phyloP scores from a whole-genome alignment of 2,329 filamentous ascomycete species.

The Davidsoniella australis region DNA sequence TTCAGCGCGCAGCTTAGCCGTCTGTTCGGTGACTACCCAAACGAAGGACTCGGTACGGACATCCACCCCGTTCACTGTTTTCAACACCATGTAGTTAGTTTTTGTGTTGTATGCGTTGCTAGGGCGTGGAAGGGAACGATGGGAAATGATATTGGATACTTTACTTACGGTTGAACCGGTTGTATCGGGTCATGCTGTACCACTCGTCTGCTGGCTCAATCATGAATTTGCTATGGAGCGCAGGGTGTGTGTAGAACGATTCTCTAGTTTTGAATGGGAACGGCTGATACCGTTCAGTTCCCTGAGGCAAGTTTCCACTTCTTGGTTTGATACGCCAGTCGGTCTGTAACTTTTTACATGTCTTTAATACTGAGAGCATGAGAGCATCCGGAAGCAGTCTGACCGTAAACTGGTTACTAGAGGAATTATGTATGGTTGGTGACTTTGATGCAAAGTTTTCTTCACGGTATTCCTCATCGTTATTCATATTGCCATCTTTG shows the following conservation, averaged over 20 bases:
- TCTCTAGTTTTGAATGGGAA: conserved; percentile 1
- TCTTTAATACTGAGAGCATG: not conserved
- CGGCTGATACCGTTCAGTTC: conserved; percentile 1
- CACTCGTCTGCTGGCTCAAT: conserved; percentile 8
- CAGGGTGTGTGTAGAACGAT: conserved; percentile 2
- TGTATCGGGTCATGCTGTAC: conserved; percentile 10
- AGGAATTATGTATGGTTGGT: not conserved
- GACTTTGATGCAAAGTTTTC: too few relatives aligned
- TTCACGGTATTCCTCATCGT: too few relatives aligned
- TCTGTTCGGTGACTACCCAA: conserved; percentile 40
- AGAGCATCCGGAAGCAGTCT: not conserved
- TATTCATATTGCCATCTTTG: too few relatives aligned
- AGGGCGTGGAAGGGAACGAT: not conserved
- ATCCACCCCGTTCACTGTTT: conserved; percentile 37
- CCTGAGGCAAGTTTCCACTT: too few relatives aligned
- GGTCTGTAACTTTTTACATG: not conserved
- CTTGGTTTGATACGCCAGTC: not conserved
- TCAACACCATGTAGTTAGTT: not conserved
- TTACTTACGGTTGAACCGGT: conserved; percentile 1
- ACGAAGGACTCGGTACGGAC: conserved; percentile 42
- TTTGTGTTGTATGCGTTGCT: too few relatives aligned
- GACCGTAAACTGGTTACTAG: not conserved
- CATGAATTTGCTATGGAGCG: conserved; percentile 6
- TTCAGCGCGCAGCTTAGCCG: conserved; percentile 34
- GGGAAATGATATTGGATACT: not conserved